Conservation (phyloP, 1,284 basidiomycete species). For the Marasmius tenuissimus region DNA sequence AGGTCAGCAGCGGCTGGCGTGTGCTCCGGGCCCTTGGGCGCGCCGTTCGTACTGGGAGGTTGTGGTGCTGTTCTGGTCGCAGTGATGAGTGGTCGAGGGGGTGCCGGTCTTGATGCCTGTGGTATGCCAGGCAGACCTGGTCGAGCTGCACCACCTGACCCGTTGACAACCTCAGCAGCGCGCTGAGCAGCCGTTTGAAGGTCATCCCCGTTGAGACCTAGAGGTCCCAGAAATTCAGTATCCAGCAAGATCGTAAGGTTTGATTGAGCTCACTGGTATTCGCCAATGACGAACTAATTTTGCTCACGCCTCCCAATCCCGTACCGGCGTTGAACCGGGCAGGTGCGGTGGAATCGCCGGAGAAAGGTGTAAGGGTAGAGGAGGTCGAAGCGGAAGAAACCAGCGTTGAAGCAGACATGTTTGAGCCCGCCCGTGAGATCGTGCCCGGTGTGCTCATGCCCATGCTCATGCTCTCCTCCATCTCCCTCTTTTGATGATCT, state of each 20-base stretch:
- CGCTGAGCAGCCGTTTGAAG: conserved; percentile 49
- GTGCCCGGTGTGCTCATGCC: conserved; percentile 5
- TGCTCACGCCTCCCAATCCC: conserved; percentile 73
- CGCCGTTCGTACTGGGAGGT: conserved; percentile 38
- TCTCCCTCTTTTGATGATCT: conserved; percentile 91
- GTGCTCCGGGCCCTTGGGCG: conserved; percentile 36
- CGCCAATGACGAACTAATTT: conserved; percentile 41
- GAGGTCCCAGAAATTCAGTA: conserved; percentile 35
- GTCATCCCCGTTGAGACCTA: conserved; percentile 46
- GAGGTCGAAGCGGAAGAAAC: conserved; percentile 12
- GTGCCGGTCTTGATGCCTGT: conserved; percentile 46
- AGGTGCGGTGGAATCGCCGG: conserved; percentile 43
- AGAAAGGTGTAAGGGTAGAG: conserved; percentile 31
- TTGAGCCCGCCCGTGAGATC: conserved; percentile 25
- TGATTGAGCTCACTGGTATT: conserved; percentile 34
- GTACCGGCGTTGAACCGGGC: conserved; percentile 85
- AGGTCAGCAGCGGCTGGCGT: conserved; percentile 64
- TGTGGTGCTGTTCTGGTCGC: conserved; percentile 60
- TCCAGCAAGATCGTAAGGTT: conserved; percentile 54
- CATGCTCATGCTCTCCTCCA: conserved; percentile 53
- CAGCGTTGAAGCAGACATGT: conserved; percentile 19
- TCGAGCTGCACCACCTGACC: conserved; percentile 29
- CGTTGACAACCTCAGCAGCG: conserved; percentile 65
- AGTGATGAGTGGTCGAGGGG: conserved; percentile 43
- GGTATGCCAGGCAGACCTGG: conserved; percentile 3